Evolutionary conservation across 768 basidiomycete genomes (phyloP).

Genomic region (Lactifluus subvellereus): DNA sequence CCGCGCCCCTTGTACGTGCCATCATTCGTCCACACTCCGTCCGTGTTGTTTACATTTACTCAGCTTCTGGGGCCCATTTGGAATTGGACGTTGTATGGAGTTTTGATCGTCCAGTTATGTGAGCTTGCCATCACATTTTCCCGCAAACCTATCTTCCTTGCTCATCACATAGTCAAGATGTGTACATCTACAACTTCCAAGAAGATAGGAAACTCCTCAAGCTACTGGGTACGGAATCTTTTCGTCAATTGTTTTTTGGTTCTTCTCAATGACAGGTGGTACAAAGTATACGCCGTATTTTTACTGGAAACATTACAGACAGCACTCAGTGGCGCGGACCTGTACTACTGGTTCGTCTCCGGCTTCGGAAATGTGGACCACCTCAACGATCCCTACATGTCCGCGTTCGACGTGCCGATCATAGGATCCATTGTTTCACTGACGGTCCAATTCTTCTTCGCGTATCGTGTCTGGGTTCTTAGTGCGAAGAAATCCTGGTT

Average conservation of each 20-base stretch:
- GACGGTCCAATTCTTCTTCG: slow-evolving; percentile 31
- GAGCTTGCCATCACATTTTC: neutral
- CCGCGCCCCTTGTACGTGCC: neutral
- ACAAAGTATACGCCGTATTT: slow-evolving; percentile 28
- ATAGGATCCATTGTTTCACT: slow-evolving; percentile 29
- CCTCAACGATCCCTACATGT: slow-evolving; percentile 24
- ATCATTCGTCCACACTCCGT: neutral
- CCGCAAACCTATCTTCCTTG: neutral
- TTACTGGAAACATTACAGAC: slow-evolving; percentile 27
- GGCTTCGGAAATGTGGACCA: slow-evolving; percentile 30
- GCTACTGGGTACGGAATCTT: neutral
- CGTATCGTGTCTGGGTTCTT: slow-evolving; percentile 28
- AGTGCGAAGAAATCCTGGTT: neutral
- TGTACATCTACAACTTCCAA: slow-evolving; percentile 14
- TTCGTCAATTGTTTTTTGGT: neutral
- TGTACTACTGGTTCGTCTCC: slow-evolving; percentile 30
- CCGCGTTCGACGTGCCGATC: slow-evolving; percentile 28
- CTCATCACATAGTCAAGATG: slow-evolving; percentile 3
- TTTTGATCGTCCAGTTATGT: slow-evolving; percentile 9
- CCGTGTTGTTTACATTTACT: neutral
- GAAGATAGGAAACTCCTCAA: slow-evolving; percentile 6
- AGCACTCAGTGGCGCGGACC: slow-evolving; percentile 27
- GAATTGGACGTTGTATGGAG: slow-evolving; percentile 16
- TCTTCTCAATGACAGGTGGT: neutral
- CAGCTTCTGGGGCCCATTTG: slow-evolving; percentile 9